A percentile compares a stretch with the other conserved stretches of the same genome.
phyloP scores from a whole-genome alignment of 768 basidiomycete genomes.

The Collybia sordida region DNA sequence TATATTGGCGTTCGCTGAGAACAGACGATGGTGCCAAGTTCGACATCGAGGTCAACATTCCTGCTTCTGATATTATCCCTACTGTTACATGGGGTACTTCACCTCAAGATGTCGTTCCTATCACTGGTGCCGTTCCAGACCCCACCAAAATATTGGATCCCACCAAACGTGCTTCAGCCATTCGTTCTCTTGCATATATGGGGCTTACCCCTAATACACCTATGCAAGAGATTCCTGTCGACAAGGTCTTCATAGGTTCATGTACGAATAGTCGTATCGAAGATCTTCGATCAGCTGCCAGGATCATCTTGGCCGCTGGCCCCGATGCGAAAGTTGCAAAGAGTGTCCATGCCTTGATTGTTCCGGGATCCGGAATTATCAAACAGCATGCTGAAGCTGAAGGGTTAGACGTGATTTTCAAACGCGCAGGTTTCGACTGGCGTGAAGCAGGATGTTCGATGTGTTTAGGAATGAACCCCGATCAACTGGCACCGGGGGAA shows the following conservation, averaged over 20 bases:
- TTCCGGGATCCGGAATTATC: slow-evolving; percentile 88
- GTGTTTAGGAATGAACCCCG: slow-evolving; percentile 96
- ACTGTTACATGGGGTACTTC: slow-evolving; percentile 94
- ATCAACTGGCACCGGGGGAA: slow-evolving; percentile 79
- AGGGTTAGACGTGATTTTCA: slow-evolving; percentile 83
- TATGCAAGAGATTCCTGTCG: slow-evolving; percentile 77
- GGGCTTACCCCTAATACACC: slow-evolving; percentile 74
- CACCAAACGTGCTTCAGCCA: slow-evolving; percentile 64
- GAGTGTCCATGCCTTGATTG: slow-evolving; percentile 83
- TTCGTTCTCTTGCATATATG: slow-evolving; percentile 84
- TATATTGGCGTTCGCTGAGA: slow-evolving; percentile 82
- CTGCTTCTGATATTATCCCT: slow-evolving; percentile 83
- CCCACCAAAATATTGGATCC: slow-evolving; percentile 66
- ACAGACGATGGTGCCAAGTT: slow-evolving; percentile 84
- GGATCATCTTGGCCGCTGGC: slow-evolving; percentile 73
- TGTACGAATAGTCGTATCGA: slow-evolving; percentile 96
- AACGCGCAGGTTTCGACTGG: slow-evolving; percentile 93
- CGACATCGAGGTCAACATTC: slow-evolving; percentile 78
- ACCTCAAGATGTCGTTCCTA: slow-evolving; percentile 84
- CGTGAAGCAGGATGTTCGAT: slow-evolving; percentile 94
- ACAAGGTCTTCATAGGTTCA: slow-evolving; percentile 93
- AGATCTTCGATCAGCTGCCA: slow-evolving; percentile 85
- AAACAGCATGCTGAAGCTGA: slow-evolving; percentile 91
- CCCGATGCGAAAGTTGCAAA: slow-evolving; percentile 72
- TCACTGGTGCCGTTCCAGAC: slow-evolving; percentile 79